Conservation (phyloP, 2,329 filamentous ascomycete species). For the Penicillium decumbens region DNA sequence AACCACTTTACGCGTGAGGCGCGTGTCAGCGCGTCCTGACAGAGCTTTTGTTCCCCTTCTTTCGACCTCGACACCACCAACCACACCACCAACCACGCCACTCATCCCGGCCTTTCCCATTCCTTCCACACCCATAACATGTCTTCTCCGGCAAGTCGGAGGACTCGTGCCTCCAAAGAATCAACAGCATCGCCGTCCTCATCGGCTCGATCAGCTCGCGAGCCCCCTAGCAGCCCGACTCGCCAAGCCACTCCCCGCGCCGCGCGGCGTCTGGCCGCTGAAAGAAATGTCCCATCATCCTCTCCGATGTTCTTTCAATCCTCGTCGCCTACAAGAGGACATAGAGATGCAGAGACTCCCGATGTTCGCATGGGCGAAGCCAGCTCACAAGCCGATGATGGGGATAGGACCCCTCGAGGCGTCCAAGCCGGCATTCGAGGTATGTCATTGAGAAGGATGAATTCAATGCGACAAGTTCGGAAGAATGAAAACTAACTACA, state of each 20-base stretch:
- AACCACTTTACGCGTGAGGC: conserved; percentile 34
- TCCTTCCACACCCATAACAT: conserved; percentile 27
- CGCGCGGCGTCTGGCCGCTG: conserved; percentile 39
- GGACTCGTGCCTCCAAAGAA: conserved; percentile 39
- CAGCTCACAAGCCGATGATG: conserved; percentile 48
- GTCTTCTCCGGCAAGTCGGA: conserved; percentile 43
- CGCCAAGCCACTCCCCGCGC: conserved; percentile 46
- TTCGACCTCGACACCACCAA: conserved; percentile 15
- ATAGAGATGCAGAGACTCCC: conserved; percentile 37
- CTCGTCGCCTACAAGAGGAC: conserved; percentile 54
- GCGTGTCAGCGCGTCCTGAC: conserved; percentile 26
- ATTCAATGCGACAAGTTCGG: not conserved
- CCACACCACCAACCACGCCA: conserved; percentile 14
- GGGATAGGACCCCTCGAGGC: conserved; percentile 44
- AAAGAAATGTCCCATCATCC: conserved; percentile 54
- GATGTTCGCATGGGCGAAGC: conserved; percentile 43
- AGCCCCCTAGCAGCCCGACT: conserved; percentile 34
- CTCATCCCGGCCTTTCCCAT: conserved; percentile 7
- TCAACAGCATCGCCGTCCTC: conserved; percentile 39
- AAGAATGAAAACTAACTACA: conserved; percentile 14
- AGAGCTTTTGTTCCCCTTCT: conserved; percentile 24
- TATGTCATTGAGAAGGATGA: conserved; percentile 18
- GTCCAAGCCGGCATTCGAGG: conserved; percentile 36
- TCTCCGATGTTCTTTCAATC: conserved; percentile 77
- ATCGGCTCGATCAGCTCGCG: conserved; percentile 26